phyloP scores from a whole-genome alignment of 208 protist genomes.

The Trypanosoma lewisi region DNA sequence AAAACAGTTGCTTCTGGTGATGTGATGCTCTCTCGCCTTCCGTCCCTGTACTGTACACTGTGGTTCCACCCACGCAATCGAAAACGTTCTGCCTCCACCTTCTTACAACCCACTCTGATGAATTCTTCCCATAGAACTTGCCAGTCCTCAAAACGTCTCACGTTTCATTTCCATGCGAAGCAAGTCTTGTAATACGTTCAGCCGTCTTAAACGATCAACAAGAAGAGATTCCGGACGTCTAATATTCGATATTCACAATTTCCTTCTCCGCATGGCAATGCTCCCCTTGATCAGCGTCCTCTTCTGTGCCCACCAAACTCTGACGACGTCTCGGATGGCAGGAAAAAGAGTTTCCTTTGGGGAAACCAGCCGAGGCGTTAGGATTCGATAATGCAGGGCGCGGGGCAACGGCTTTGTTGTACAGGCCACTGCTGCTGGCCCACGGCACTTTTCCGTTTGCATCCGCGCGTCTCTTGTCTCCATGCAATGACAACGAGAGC shows the following conservation, averaged over 20 bases:
- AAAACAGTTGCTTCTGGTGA: no score
- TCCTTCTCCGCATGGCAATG: not conserved
- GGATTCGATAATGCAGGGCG: no score
- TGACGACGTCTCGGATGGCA: no score
- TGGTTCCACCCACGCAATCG: not conserved
- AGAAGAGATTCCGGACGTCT: not conserved
- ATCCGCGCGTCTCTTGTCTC: not conserved
- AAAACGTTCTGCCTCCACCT: not conserved
- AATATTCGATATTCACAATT: not conserved
- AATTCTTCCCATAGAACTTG: slow-evolving; percentile 14
- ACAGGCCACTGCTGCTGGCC: slow-evolving; percentile 3
- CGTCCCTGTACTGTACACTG: not conserved
- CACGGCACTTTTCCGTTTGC: not conserved
- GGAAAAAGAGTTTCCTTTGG: not conserved
- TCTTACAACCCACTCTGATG: slow-evolving; percentile 2
- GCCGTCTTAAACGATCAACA: slow-evolving; percentile 2
- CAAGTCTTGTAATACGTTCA: not conserved
- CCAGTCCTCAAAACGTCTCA: slow-evolving; percentile 15
- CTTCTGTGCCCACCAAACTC: no score
- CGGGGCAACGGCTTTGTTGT: not conserved
- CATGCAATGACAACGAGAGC: not conserved
- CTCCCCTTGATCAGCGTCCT: not conserved
- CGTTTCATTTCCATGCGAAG: slow-evolving; percentile 14
- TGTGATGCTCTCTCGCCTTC: not conserved
- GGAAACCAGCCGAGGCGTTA: not conserved